Conservation (phyloP, 2,329 filamentous ascomycete genomes). For the Thermothelomyces thermophilus region DNA sequence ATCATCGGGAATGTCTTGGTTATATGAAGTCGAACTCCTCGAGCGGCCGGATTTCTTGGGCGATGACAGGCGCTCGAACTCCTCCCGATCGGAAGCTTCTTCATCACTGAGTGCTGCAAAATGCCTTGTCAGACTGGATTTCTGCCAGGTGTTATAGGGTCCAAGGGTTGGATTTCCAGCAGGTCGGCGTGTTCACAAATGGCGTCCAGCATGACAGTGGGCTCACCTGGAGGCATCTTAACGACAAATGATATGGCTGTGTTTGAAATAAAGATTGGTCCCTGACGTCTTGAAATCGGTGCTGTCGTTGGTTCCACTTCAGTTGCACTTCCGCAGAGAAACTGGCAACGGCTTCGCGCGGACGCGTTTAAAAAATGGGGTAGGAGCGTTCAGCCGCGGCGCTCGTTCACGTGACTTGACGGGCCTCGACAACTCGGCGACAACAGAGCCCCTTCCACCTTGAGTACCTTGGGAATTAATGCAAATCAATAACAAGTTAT, state of each 20-base stretch:
- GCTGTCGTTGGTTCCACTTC: background rate
- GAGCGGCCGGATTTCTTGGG: slow-evolving; percentile 10
- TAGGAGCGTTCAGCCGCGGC: background rate
- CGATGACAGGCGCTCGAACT: background rate
- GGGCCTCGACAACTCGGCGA: background rate
- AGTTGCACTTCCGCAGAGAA: background rate
- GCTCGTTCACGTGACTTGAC: background rate
- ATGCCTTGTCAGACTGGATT: background rate
- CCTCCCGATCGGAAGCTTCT: slow-evolving; percentile 33
- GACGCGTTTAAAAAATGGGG: slow-evolving; percentile 12
- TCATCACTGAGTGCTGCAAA: slow-evolving; percentile 35
- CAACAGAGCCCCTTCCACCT: no score
- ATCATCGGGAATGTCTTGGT: slow-evolving; percentile 21
- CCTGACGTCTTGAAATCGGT: background rate
- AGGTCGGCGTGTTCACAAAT: slow-evolving; percentile 10
- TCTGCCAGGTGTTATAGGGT: background rate
- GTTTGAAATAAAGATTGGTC: background rate
- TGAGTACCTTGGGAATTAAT: no score
- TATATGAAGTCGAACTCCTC: slow-evolving; percentile 18
- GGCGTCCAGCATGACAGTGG: background rate
- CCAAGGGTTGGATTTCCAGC: background rate
- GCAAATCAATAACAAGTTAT: no score
- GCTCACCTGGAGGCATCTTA: slow-evolving; percentile 26
- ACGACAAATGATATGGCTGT: no score
- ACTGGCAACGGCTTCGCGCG: slow-evolving; percentile 4